Evolutionary conservation across 805 yeast species (phyloP).

Genomic region (Saturnispora sekii): DNA sequence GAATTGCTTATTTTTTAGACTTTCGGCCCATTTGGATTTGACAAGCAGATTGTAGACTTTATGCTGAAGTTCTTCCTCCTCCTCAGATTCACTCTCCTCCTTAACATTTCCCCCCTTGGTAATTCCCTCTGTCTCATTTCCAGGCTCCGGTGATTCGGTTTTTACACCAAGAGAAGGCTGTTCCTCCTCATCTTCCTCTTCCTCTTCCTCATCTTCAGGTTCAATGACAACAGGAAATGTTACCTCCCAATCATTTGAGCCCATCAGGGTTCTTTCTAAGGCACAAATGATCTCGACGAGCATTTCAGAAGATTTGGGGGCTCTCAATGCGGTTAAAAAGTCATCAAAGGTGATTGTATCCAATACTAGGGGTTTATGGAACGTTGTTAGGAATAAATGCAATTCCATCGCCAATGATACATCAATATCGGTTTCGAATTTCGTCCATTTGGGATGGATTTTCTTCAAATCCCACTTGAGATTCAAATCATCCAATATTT

Average conservation of each 20-base stretch:
- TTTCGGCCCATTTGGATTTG: conserved; percentile 65
- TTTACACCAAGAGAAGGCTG: too few species aligned
- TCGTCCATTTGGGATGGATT: conserved; percentile 19
- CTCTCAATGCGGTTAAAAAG: conserved; percentile 46
- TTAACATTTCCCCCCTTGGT: conserved; percentile 18
- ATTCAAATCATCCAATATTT: conserved; percentile 25
- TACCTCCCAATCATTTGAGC: conserved; percentile 23
- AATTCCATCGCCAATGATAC: conserved; percentile 34
- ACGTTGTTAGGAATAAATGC: conserved; percentile 71
- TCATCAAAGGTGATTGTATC: conserved; percentile 78
- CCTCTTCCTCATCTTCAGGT: conserved; percentile 14
- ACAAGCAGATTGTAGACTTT: conserved; percentile 42
- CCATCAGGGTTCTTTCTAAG: conserved; percentile 45
- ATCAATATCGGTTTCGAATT: conserved; percentile 17
- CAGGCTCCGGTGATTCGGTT: too few species aligned
- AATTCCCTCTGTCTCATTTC: conserved; percentile 12
- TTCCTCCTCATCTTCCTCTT: conserved; percentile 13
- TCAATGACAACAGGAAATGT: conserved; percentile 22
- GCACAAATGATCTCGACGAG: conserved; percentile 64
- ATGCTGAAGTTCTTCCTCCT: conserved; percentile 27
- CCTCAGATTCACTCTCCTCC: conserved; percentile 20
- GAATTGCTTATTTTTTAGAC: conserved; percentile 64
- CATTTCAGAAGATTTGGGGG: conserved; percentile 41
- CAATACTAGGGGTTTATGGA: conserved; percentile 51
- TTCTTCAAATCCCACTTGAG: conserved; percentile 2